phyloP scores from a whole-genome alignment of 179 eudicot species.

The Patellifolia procumbens region DNA sequence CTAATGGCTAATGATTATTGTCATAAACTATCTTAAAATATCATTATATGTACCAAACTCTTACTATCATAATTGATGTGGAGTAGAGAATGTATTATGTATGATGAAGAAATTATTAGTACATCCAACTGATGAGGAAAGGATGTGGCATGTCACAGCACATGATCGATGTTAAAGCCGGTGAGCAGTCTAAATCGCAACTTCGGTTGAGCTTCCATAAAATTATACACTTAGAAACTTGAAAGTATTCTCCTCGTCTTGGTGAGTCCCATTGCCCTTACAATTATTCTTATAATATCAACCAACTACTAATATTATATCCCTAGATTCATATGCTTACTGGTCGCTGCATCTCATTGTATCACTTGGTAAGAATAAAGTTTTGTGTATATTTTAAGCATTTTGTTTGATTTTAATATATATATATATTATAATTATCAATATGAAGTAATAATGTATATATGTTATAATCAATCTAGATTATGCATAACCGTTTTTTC shows the following conservation, averaged over 20 bases:
- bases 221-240: neutral
- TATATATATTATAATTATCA: neutral
- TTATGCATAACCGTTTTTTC: too few relatives aligned
- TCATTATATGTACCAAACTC: neutral
- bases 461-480: too few relatives aligned
- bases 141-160: constrained; percentile 4
- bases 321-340: neutral
- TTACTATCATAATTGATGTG: neutral
- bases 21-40: too few relatives aligned
- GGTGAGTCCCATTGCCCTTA: neutral
- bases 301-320: neutral
- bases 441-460: neutral
- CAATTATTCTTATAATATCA: neutral
- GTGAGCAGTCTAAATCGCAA: constrained; percentile 14
- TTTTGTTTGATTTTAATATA: neutral
- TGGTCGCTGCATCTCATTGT: neutral
- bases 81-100: neutral
- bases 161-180: constrained; percentile 9
- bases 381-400: too few relatives aligned
- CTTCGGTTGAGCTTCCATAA: constrained; percentile 11
- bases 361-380: neutral
- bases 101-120: neutral
- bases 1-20: too few relatives aligned
- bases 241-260: neutral
- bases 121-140: neutral